Conservation (phyloP, 2,329 filamentous ascomycete species). For the Fusarium clavum region DNA sequence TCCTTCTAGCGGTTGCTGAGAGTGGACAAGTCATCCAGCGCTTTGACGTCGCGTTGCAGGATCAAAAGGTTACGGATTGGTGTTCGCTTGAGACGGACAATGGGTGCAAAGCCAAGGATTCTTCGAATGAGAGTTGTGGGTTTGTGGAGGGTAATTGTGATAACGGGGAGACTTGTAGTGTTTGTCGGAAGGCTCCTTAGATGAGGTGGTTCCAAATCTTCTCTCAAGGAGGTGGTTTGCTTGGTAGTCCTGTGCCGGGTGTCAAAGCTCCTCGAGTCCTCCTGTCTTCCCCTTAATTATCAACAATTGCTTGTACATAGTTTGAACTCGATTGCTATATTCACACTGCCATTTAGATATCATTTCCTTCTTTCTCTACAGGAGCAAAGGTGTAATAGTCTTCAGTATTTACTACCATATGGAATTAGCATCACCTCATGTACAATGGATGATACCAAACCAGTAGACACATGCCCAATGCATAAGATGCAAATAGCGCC, state of each 20-base stretch:
- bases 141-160: background rate
- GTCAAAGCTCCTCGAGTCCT: too few relatives aligned
- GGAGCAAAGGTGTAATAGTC: too few relatives aligned
- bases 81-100: background rate
- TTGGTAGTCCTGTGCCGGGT: background rate
- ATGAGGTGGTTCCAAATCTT: fast-evolving
- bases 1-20: background rate
- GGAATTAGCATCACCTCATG: too few relatives aligned
- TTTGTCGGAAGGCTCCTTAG: background rate
- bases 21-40: background rate
- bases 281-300: background rate
- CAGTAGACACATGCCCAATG: background rate
- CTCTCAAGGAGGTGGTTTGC: background rate
- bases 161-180: background rate
- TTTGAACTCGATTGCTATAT: background rate
- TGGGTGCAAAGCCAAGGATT: background rate
- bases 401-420: too few relatives aligned
- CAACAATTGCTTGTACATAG: background rate
- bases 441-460: background rate
- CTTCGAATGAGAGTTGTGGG: background rate
- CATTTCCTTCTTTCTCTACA: too few relatives aligned
- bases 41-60: background rate
- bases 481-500: background rate
- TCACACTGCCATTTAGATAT: too few relatives aligned
- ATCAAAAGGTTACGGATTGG: background rate